phyloP scores from a whole-genome alignment of 2,329 filamentous ascomycete species.

The Leptographium lundbergii region DNA sequence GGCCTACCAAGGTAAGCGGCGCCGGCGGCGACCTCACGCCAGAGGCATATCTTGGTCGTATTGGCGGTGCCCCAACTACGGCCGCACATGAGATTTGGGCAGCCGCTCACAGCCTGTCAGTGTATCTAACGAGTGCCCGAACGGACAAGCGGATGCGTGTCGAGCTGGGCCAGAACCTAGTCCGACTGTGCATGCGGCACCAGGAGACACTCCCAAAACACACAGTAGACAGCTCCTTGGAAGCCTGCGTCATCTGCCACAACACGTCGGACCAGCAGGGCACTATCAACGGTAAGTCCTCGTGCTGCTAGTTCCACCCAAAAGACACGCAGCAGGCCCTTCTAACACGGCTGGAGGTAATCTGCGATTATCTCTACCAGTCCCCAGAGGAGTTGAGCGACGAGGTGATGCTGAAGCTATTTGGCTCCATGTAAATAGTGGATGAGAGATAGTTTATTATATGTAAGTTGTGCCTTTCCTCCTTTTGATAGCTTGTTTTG shows the following conservation, averaged over 20 bases:
- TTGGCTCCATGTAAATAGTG: neutral
- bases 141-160: neutral
- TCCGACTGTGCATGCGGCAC: neutral
- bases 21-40: neutral
- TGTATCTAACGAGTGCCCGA: neutral
- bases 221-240: neutral
- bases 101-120: neutral
- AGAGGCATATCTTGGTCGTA: neutral
- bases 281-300: neutral
- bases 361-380: neutral
- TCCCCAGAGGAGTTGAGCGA: neutral
- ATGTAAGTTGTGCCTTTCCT: neutral
- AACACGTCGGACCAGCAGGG: neutral
- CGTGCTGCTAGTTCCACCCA: neutral
- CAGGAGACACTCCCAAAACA: neutral
- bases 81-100: neutral
- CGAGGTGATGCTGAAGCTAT: neutral
- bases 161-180: neutral
- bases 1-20: neutral
- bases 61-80: neutral
- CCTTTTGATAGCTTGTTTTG: neutral
- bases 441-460: neutral
- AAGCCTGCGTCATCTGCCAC: neutral
- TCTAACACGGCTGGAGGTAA: neutral
- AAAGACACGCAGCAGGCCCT: neutral